Percentiles rank a stretch among this genome's conserved stretches.
phyloP scores from a whole-genome alignment of 176 grass and related monocot genomes.

The Phoenix dactylifera region DNA sequence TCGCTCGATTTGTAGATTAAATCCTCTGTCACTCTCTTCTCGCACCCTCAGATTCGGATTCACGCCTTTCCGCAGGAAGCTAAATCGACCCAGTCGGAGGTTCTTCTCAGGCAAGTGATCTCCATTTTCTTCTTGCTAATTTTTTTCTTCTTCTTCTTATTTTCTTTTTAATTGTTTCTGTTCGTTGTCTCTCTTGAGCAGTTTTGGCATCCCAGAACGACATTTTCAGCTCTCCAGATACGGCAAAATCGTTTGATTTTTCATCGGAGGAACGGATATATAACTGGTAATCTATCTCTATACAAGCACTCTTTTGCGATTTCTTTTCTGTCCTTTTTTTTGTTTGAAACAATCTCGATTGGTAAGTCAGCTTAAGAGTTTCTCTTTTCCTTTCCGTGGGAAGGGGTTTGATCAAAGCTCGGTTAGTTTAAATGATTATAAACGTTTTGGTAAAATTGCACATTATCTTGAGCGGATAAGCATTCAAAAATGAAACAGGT shows the following conservation, averaged over 20 bases:
- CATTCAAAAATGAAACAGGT: no score
- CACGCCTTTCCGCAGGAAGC: slow-evolving; percentile 23
- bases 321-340: background rate
- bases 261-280: slow-evolving; percentile 83
- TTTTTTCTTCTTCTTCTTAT: background rate
- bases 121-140: background rate
- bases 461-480: no score
- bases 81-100: slow-evolving; percentile 33
- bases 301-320: background rate
- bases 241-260: slow-evolving; percentile 84
- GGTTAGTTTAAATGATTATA: no score
- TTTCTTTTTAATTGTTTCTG: slow-evolving; percentile 6
- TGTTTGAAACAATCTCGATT: background rate
- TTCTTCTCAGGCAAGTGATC: slow-evolving; percentile 44
- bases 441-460: no score
- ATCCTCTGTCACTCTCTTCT: slow-evolving; percentile 43
- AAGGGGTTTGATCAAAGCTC: no score
- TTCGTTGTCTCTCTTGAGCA: slow-evolving; percentile 14
- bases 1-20: slow-evolving; percentile 48
- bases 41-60: slow-evolving; percentile 10
- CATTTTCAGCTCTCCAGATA: slow-evolving; percentile 77
- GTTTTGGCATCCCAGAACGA: slow-evolving; percentile 51
- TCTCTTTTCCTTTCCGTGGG: no score
- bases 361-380: no score
- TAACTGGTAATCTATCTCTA: slow-evolving; percentile 50